Base-by-base conservation (phyloP, 2,329 filamentous ascomycete species). In the Clathrospora elynae region DNA sequence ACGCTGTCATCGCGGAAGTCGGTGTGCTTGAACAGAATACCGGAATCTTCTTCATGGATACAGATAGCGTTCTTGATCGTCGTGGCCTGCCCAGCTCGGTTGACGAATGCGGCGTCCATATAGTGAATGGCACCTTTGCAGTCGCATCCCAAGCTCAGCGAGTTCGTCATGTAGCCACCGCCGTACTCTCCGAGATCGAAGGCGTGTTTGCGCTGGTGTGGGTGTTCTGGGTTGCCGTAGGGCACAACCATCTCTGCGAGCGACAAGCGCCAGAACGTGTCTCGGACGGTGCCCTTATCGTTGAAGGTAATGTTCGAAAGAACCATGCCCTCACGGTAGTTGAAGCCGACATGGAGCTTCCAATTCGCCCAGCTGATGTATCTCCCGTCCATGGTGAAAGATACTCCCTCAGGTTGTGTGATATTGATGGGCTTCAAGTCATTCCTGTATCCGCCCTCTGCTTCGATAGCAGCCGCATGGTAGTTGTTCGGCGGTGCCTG, bases 181-280 rank as follows among this genome's bases (percentile, higher is more conserved):
- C 88, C 88, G 57, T 90, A 90, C 67, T 91, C 87, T 46, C 87
- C 87, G 1, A 90, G 77, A 68, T 91, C 87, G 55, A 91, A 90
- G 6, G 87, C 87, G 61, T 90, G 86, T 63, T 92, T 92, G 38
- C 87, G 78, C 58, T 90, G 87, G 67, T 91, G 88, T 12, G 87
- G 88, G 53, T 84, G 82, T 54, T 90, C 87, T 0, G 88, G 88
- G 61, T 90, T 88, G 32, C 87, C 88, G 54, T 91, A 95, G 0
- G 90, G 90, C 1, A 95, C 90, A 0, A 95, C 90, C 90, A 96
- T 96, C 74, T 96, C 91, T 0, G 88, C 87, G 0, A 96, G 78
- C 0, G 90, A 96, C 6, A 96, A 77, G 33, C 91, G 82, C 79
- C 93, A 96, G 73, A 96, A 95, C 23, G 95, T 78, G 1, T 88